phyloP scores from a whole-genome alignment of 768 basidiomycete species.

The Mycena polygramma region DNA sequence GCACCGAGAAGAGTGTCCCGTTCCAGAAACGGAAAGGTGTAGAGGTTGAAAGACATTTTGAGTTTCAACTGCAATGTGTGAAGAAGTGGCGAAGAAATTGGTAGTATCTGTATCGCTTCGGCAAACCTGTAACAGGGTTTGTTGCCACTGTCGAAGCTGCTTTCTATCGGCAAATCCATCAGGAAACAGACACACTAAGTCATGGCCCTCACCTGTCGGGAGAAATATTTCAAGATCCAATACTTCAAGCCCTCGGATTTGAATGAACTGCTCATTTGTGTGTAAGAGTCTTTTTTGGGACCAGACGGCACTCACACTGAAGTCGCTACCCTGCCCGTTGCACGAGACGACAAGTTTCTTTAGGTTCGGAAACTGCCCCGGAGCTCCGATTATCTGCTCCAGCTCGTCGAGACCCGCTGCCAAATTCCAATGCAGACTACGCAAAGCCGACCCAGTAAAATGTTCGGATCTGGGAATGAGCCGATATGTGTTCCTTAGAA shows the following conservation, averaged over 20 bases:
- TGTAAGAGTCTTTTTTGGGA: too few relatives aligned
- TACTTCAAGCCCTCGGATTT: slow-evolving; percentile 1
- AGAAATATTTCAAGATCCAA: not conserved
- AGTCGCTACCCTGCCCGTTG: not conserved
- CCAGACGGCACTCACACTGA: slow-evolving; percentile 1
- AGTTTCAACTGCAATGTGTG: slow-evolving; percentile 13
- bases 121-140: slow-evolving; percentile 5
- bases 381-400: not conserved
- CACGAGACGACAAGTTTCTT: not conserved
- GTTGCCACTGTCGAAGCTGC: not conserved
- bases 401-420: slow-evolving; percentile 7
- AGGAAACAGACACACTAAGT: not conserved
- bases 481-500: not conserved
- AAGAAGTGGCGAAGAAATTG: slow-evolving; percentile 10
- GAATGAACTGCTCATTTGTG: slow-evolving; percentile 15
- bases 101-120: slow-evolving; percentile 20
- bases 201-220: not conserved
- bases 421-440: slow-evolving; percentile 18
- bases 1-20: not conserved
- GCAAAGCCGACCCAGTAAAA: slow-evolving; percentile 3
- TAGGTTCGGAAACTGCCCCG: slow-evolving; percentile 16
- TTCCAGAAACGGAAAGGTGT: slow-evolving; percentile 7
- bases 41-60: slow-evolving; percentile 1
- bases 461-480: not conserved
- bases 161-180: not conserved